These are phyloP conservation scores for Eutypa lata DNA, from an alignment of 2,329 filamentous ascomycete species.

Conservation along the genomic window DNA sequence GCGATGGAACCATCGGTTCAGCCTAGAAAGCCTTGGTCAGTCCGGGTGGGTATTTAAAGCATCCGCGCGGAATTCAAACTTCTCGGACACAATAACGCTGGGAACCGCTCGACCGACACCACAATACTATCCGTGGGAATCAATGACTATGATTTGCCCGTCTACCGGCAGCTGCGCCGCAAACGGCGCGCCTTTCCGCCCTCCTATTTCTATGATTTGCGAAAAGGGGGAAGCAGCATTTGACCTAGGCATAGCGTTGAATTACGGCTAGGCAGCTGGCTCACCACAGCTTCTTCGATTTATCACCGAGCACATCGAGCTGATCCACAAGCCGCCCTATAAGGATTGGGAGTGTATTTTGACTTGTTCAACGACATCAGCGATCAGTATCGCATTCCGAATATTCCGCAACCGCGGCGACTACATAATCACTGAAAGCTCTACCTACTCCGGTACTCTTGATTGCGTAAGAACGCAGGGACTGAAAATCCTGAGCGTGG, in stretches of 20 bases:
- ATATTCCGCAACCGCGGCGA: slow-evolving; percentile 64
- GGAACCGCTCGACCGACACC: slow-evolving; percentile 2
- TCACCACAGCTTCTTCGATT: slow-evolving; percentile 68
- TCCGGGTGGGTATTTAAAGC: background rate
- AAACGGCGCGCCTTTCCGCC: background rate
- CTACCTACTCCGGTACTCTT: slow-evolving; percentile 41
- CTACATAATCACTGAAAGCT: slow-evolving; percentile 68
- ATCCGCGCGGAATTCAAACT: background rate
- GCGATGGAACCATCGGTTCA: background rate
- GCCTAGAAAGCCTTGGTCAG: too few species aligned
- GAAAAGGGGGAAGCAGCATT: background rate
- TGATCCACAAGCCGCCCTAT: slow-evolving; percentile 71
- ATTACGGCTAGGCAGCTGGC: slow-evolving; percentile 73
- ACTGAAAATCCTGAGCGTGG: slow-evolving; percentile 55
- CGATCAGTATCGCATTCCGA: slow-evolving; percentile 64
- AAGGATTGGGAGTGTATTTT: slow-evolving; percentile 68
- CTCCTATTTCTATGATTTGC: background rate
- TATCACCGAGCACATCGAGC: slow-evolving; percentile 72
- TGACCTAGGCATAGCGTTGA: slow-evolving; percentile 51
- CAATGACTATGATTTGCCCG: background rate
- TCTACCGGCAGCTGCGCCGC: background rate
- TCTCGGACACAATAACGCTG: background rate
- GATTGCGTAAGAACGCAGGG: slow-evolving; percentile 64
- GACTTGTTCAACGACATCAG: slow-evolving; percentile 64
- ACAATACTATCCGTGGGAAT: slow-evolving; percentile 2